Conservation (phyloP, 148 eudicot genomes). For the Rhododendron ovatum region DNA sequence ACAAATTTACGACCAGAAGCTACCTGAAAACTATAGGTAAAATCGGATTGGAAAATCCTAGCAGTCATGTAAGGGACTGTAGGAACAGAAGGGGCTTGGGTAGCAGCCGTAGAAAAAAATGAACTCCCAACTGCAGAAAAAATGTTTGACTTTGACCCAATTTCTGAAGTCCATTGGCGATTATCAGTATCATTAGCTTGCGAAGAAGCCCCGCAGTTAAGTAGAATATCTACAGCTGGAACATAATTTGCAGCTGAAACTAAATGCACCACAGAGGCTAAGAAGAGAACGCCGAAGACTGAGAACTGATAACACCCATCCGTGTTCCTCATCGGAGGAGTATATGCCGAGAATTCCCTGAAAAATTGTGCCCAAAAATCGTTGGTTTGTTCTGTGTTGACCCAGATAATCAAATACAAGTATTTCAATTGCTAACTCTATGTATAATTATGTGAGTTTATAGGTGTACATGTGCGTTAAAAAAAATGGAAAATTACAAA, state of each 20-base stretch:
- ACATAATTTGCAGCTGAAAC: constrained; percentile 51
- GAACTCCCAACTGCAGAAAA: constrained; percentile 32
- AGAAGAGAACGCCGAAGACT: constrained; percentile 19
- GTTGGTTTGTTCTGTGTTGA: not conserved
- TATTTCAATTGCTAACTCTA: not conserved
- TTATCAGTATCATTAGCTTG: constrained; percentile 46
- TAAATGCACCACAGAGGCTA: constrained; percentile 21
- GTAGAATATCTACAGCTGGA: constrained; percentile 48
- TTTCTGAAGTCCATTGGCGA: constrained; percentile 65
- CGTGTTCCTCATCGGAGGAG: constrained; percentile 33
- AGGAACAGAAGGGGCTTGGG: constrained; percentile 59
- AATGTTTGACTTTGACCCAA: constrained; percentile 50
- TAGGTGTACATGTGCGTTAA: not conserved
- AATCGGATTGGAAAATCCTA: constrained; percentile 55
- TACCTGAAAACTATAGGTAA: constrained; percentile 64
- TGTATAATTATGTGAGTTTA: not conserved
- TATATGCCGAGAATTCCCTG: not conserved
- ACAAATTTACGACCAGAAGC: constrained; percentile 70
- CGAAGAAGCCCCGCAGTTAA: constrained; percentile 65
- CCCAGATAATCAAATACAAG: not conserved
- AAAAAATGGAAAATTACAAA: not conserved
- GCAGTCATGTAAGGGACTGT: constrained; percentile 76
- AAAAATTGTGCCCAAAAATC: not conserved
- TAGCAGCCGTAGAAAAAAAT: constrained; percentile 35
- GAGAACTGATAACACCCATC: constrained; percentile 12